Evolutionary conservation across 257 asterid genomes (phyloP).

Genomic region (Nicotiana tabacum): DNA sequence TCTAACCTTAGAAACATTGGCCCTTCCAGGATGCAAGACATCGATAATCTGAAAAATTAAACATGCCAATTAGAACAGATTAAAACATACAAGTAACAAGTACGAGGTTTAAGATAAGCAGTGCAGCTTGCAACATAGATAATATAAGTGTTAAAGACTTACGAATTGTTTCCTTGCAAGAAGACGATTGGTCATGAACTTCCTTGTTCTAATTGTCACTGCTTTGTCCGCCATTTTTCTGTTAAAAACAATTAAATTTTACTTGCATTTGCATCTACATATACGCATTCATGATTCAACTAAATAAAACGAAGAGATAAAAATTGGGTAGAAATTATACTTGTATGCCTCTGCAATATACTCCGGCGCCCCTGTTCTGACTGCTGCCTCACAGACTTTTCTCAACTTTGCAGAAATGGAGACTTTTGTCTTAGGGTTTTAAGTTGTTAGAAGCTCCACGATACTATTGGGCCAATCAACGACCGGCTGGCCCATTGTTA

Average conservation of each 20-base stretch:
- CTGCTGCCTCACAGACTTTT: neutral
- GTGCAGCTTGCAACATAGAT: neutral
- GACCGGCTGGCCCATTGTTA: neutral
- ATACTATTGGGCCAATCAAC: neutral
- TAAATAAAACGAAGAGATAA: neutral
- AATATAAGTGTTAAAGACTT: conserved; percentile 1
- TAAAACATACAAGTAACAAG: neutral
- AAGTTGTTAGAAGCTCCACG: neutral
- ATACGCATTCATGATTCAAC: neutral
- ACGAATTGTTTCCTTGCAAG: conserved; percentile 73
- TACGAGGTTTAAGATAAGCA: neutral
- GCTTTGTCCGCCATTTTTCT: conserved; percentile 63
- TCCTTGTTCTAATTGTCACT: conserved; percentile 60
- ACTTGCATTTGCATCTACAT: neutral
- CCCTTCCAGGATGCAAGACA: conserved; percentile 67
- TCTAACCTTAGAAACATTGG: conserved; percentile 65
- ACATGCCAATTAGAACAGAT: neutral
- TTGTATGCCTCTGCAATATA: neutral
- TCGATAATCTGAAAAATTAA: conserved; percentile 37
- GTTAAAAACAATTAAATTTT: neutral
- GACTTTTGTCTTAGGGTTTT: neutral
- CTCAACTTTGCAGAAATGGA: neutral
- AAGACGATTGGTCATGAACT: conserved; percentile 70
- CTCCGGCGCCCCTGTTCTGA: neutral
- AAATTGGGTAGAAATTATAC: neutral